Evolutionary conservation across 129 eudicot species (phyloP).

Genomic region (Flaveria trinervia): DNA sequence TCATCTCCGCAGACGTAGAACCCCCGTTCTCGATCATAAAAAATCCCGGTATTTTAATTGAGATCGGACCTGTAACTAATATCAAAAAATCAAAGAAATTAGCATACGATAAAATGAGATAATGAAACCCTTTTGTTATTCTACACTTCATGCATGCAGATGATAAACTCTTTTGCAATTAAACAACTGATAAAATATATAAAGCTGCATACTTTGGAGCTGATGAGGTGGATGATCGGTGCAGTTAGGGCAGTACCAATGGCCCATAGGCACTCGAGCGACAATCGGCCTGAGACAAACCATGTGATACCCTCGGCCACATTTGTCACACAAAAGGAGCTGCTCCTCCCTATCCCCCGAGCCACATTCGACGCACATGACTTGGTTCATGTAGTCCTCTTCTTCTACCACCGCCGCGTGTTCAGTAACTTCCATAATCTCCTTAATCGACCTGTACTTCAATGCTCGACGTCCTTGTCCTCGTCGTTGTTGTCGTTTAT

Average conservation of each 20-base stretch:
- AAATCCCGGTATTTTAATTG: constrained; percentile 53
- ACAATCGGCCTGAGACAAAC: constrained; percentile 52
- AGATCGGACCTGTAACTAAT: constrained; percentile 49
- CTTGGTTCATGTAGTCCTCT: neutral
- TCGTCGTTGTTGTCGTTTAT: too few relatives aligned
- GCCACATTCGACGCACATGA: constrained; percentile 43
- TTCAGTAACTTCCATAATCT: neutral
- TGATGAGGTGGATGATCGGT: constrained; percentile 23
- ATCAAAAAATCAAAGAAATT: neutral
- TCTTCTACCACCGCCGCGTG: neutral
- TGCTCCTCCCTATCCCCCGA: constrained; percentile 41
- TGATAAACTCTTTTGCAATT: neutral
- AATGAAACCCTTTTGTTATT: neutral
- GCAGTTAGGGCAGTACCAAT: constrained; percentile 62
- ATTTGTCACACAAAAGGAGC: constrained; percentile 53
- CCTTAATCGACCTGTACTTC: neutral
- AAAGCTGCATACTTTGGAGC: constrained; percentile 37
- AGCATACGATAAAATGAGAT: neutral
- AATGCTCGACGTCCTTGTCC: neutral
- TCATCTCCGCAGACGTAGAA: constrained; percentile 22
- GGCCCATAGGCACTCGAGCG: constrained; percentile 48
- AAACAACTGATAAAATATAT: neutral
- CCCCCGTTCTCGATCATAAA: constrained; percentile 55
- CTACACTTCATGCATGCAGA: constrained; percentile 2
- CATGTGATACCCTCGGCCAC: constrained; percentile 57